These are phyloP conservation scores for Sporisorium iseilematis-ciliati DNA, from an alignment of 1,284 basidiomycete species.

Conservation along the genomic window DNA sequence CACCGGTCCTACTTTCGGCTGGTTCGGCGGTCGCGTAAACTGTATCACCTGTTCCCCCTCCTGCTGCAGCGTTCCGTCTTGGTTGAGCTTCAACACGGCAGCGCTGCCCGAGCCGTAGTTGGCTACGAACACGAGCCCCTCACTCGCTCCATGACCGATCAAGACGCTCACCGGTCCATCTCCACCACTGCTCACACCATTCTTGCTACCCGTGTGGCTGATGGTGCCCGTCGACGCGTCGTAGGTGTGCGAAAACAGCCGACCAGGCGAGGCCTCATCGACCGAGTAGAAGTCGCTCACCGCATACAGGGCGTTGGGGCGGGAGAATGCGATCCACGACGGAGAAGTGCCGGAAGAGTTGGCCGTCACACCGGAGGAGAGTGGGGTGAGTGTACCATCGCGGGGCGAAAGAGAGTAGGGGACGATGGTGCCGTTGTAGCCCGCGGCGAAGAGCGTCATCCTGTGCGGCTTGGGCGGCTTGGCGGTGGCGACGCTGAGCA, in stretches of 20 bases:
- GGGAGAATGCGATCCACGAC: conserved; percentile 33
- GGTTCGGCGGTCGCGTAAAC: conserved; percentile 23
- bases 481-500: not conserved
- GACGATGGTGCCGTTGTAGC: conserved; percentile 39
- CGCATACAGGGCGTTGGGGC: not conserved
- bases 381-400: not conserved
- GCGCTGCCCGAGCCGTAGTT: conserved; percentile 51
- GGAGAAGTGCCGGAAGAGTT: conserved; percentile 29
- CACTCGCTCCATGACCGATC: conserved; percentile 30
- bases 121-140: conserved; percentile 35
- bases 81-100: conserved; percentile 26
- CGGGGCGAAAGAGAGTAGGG: conserved; percentile 22
- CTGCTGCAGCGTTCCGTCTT: conserved; percentile 20
- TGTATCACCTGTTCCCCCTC: conserved; percentile 33
- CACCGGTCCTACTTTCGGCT: conserved; percentile 49
- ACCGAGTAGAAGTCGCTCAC: conserved; percentile 26
- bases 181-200: conserved; percentile 29
- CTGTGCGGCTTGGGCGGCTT: not conserved
- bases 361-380: conserved; percentile 14
- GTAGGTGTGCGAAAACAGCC: conserved; percentile 38
- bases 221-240: conserved; percentile 8
- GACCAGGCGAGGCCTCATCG: conserved; percentile 28
- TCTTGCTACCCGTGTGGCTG: conserved; percentile 12
- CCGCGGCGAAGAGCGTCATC: conserved; percentile 37
- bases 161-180: conserved; percentile 35